Evolutionary conservation across 805 yeast genomes (phyloP), one percentile per base, ranked within the genome.

Genomic region (Kodamaea restingae): DNA sequence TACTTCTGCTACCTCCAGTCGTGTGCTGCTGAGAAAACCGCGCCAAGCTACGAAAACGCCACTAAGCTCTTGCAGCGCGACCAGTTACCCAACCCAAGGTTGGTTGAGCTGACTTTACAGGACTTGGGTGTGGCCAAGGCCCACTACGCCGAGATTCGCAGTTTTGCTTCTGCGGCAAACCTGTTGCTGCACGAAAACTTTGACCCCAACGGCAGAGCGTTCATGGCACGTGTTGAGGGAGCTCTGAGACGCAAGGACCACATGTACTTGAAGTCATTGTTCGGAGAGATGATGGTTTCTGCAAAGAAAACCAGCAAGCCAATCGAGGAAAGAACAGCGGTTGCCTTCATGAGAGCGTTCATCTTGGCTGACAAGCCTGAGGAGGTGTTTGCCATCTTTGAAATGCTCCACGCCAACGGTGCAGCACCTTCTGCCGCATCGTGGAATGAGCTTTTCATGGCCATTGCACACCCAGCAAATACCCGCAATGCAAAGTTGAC

Each of bases 391-490:
- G 58, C 59, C 8, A 54, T 76, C 1, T 81, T 85, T 76, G 75
- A 73, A 43, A 63, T 60, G 31, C 54, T 82, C 61, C 47, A 71
- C 18, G 44, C 55, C 8, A 49, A 54, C 5, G 72, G 70, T 15
- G 51, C 67, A 12, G 44, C 44, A 1, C 78, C 78, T n/a, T 56
- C 71, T 4, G 48, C 68, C n/a, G 47, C 56, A 0, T 56, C 78
- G 1, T 84, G 88, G 88, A 79, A 80, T 38, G 67, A 74, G 37
- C 65, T 82, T 20, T 58, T 84, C 36, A 62, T 71, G 37, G 67
- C 82, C 1, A 68, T 72, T 52, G 66, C 70, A 7, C 62, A 57
- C 43, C 62, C 70, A 3, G 43, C 46, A 4, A 58, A 50, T 17
- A 30, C 4, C 12, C 8, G 15, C 20, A 17, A 30, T 21, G 12